phyloP scores from a whole-genome alignment of 257 asterid species.

The Penstemon barbatus region DNA sequence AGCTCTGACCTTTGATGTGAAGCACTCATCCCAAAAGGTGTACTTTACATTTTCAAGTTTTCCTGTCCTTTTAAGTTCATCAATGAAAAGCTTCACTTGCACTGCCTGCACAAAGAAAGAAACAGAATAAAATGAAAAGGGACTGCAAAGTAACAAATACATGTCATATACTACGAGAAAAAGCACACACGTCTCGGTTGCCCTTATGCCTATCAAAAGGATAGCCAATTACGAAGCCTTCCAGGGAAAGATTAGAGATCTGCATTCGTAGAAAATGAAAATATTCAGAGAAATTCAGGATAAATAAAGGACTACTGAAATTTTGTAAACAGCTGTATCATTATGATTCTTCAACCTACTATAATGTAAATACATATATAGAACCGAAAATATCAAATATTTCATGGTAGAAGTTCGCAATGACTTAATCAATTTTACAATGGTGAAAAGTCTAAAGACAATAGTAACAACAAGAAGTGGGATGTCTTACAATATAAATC shows the following conservation, averaged over 20 bases:
- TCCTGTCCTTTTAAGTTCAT: slow-evolving; percentile 66
- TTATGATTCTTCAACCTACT: slow-evolving; percentile 11
- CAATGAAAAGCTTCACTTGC: slow-evolving; percentile 64
- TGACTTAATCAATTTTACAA: background rate
- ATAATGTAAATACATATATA: background rate
- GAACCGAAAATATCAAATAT: background rate
- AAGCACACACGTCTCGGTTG: slow-evolving; percentile 41
- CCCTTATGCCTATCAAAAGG: slow-evolving; percentile 52
- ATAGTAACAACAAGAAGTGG: background rate
- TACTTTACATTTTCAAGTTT: slow-evolving; percentile 68
- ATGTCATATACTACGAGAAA: slow-evolving; percentile 8
- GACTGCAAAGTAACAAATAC: slow-evolving; percentile 9
- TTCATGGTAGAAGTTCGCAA: slow-evolving; percentile 15
- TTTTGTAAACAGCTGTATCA: background rate
- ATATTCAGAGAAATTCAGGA: too few species aligned
- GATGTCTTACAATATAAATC: background rate
- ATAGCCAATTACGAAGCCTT: slow-evolving; percentile 64
- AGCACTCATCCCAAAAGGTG: slow-evolving; percentile 82
- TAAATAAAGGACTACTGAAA: too few species aligned
- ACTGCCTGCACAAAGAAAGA: slow-evolving; percentile 48
- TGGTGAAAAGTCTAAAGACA: background rate
- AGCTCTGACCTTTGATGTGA: slow-evolving; percentile 72
- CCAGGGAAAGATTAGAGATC: slow-evolving; percentile 62
- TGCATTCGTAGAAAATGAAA: slow-evolving; percentile 28
- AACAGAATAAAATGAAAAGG: slow-evolving; percentile 17